Percentiles rank a stretch among this genome's conserved stretches.
Evolutionary conservation across 1,139 yeast species (phyloP).

Genomic region (Sugiyamaella sp.): DNA sequence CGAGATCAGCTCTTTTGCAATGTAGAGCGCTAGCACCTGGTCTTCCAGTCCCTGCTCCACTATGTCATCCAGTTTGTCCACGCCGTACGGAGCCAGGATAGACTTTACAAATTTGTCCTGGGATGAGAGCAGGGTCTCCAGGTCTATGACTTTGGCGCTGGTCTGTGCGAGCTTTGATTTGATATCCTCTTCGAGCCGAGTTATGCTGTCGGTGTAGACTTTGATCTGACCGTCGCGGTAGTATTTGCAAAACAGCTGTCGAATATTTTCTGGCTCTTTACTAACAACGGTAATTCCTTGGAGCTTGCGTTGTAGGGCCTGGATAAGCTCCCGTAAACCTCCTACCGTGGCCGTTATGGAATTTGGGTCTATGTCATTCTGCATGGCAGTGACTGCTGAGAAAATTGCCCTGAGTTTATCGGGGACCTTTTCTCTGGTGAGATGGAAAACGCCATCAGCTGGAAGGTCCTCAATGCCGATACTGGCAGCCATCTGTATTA

Average conservation of each 20-base stretch:
- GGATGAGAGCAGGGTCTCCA: conserved; percentile 7
- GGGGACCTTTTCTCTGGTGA: conserved; percentile 30
- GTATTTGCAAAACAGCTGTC: conserved; percentile 24
- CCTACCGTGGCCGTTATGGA: conserved; percentile 14
- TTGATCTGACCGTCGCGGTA: conserved; percentile 29
- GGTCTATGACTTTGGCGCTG: conserved; percentile 4
- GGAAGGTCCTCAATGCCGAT: conserved; percentile 21
- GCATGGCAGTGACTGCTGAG: conserved; percentile 19
- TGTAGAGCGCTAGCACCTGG: conserved; percentile 24
- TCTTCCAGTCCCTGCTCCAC: conserved; percentile 30
- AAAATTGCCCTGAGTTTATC: conserved; percentile 26
- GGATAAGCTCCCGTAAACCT: conserved; percentile 18
- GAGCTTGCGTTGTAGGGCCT: conserved; percentile 10
- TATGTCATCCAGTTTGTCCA: conserved; percentile 21
- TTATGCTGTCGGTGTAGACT: conserved; percentile 23
- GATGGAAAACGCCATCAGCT: conserved; percentile 27
- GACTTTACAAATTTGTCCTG: conserved; percentile 18
- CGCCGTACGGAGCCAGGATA: conserved; percentile 11
- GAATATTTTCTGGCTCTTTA: conserved; percentile 17
- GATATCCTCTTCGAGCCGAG: conserved; percentile 14
- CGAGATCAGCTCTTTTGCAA: conserved; percentile 16
- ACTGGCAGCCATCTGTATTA: conserved; percentile 3
- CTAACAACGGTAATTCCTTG: conserved; percentile 2
- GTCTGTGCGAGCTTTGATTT: conserved; percentile 8
- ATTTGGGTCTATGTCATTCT: conserved; percentile 6